Evolutionary conservation across 2,329 filamentous ascomycete genomes (phyloP).

Genomic region (Claviceps spartinae): DNA sequence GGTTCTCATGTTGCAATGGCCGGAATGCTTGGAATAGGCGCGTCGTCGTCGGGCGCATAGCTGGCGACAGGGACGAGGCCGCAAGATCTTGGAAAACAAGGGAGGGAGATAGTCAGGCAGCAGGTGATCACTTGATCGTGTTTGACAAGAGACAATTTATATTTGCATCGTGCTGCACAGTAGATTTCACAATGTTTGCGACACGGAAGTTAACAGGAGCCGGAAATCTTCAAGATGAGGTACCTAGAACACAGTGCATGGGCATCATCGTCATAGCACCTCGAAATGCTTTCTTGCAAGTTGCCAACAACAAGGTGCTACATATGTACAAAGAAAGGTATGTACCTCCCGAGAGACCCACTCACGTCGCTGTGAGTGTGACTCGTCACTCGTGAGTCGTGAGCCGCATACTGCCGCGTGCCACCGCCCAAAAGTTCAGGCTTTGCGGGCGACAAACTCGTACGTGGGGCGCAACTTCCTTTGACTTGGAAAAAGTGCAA

Average conservation of each 20-base stretch:
- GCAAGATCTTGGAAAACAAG: background rate
- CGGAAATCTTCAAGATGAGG: background rate
- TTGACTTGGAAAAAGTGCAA: conserved; percentile 3
- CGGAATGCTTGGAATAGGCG: conserved; percentile 22
- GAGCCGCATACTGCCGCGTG: conserved; percentile 26
- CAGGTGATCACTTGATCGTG: background rate
- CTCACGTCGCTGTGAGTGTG: background rate
- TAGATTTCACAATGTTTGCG: background rate
- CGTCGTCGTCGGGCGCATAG: conserved; percentile 24
- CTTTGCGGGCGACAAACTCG: conserved; percentile 13
- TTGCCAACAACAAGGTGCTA: too few species aligned
- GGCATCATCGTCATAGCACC: background rate
- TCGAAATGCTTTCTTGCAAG: too few species aligned
- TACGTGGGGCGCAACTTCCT: conserved; percentile 14
- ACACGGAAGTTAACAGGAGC: too few species aligned
- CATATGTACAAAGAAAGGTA: too few species aligned
- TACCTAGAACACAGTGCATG: background rate
- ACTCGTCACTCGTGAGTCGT: too few species aligned
- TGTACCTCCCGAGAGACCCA: background rate
- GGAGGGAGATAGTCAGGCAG: too few species aligned
- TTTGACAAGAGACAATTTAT: background rate
- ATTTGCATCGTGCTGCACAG: background rate
- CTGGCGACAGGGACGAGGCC: conserved; percentile 4
- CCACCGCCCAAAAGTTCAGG: conserved; percentile 39
- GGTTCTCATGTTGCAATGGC: conserved; percentile 61